These are phyloP conservation scores for Kwoniella sp. DNA, from an alignment of 768 basidiomycete genomes.

Conservation along the genomic window DNA sequence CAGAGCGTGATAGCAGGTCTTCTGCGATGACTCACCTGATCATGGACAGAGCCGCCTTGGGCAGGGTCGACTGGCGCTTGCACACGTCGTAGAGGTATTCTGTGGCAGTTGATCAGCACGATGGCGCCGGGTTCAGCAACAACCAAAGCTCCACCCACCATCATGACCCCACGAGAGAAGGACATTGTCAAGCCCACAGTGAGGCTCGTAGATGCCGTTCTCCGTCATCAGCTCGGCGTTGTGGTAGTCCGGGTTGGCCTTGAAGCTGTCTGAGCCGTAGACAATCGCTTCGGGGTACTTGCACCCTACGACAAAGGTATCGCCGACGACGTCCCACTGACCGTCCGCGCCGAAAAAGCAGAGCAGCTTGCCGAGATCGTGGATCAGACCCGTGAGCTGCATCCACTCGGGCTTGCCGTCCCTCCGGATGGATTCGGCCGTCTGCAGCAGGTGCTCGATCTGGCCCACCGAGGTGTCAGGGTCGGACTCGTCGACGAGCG, in stretches of 20 bases:
- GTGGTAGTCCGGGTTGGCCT: slow-evolving; percentile 46
- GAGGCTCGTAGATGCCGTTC: slow-evolving; percentile 45
- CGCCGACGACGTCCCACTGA: slow-evolving; percentile 93
- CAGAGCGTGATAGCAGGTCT: too few relatives aligned
- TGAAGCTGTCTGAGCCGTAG: slow-evolving; percentile 47
- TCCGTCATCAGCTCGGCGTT: slow-evolving; percentile 42
- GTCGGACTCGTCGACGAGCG: slow-evolving; percentile 82
- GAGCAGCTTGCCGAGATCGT: slow-evolving; percentile 84
- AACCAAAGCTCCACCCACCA: slow-evolving; percentile 4
- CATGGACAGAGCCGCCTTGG: slow-evolving; percentile 9
- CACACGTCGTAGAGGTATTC: slow-evolving; percentile 85
- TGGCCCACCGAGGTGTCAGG: slow-evolving; percentile 63
- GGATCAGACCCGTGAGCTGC: slow-evolving; percentile 74
- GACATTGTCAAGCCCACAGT: slow-evolving; percentile 49
- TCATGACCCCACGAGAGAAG: slow-evolving; percentile 81
- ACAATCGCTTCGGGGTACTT: slow-evolving; percentile 64
- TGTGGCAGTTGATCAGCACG: neutral
- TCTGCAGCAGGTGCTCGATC: slow-evolving; percentile 82
- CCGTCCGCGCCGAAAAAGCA: slow-evolving; percentile 64
- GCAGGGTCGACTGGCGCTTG: slow-evolving; percentile 65
- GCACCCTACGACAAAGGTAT: slow-evolving; percentile 79
- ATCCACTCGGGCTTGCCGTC: slow-evolving; percentile 50
- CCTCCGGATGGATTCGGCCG: slow-evolving; percentile 49
- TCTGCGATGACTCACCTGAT: slow-evolving; percentile 47
- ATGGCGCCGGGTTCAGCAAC: neutral